phyloP scores from a whole-genome alignment of 495 filamentous ascomycete species.

The Daldinia loculata region DNA sequence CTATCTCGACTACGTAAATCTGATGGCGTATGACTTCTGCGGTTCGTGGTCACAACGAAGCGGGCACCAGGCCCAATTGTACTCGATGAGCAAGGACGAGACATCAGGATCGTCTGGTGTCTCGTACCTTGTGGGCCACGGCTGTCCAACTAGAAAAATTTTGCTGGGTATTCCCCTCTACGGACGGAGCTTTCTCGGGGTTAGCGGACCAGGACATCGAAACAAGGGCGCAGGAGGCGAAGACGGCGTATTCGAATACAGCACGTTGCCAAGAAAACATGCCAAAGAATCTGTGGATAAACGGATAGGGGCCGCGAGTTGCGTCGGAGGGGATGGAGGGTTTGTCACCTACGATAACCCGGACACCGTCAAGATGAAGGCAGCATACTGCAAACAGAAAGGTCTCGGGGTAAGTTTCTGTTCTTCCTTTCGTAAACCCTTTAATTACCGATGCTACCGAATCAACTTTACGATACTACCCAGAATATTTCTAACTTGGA shows the following conservation, averaged over 20 bases:
- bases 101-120: constrained; percentile 74
- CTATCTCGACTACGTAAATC: constrained; percentile 80
- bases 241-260: constrained; percentile 85
- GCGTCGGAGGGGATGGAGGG: constrained; percentile 81
- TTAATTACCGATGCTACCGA: background rate
- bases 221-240: constrained; percentile 74
- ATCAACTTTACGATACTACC: background rate
- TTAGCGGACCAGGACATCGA: constrained; percentile 67
- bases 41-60: constrained; percentile 75
- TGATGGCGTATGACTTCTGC: constrained; percentile 90
- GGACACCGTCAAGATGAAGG: constrained; percentile 84
- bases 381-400: constrained; percentile 77
- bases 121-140: constrained; percentile 68
- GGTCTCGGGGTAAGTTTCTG: constrained; percentile 67
- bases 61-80: constrained; percentile 85
- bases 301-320: constrained; percentile 73
- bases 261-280: constrained; percentile 74
- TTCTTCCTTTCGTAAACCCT: constrained; percentile 1
- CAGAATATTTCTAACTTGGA: constrained; percentile 17
- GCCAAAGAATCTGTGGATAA: constrained; percentile 75
- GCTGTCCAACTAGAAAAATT: constrained; percentile 77
- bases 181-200: constrained; percentile 80
- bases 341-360: constrained; percentile 90
- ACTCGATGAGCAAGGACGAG: constrained; percentile 64
- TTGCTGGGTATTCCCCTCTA: constrained; percentile 83